Evolutionary conservation across 257 asterid genomes (phyloP), one percentile per base, ranked within the genome.

Genomic region (Penstemon barbatus): DNA sequence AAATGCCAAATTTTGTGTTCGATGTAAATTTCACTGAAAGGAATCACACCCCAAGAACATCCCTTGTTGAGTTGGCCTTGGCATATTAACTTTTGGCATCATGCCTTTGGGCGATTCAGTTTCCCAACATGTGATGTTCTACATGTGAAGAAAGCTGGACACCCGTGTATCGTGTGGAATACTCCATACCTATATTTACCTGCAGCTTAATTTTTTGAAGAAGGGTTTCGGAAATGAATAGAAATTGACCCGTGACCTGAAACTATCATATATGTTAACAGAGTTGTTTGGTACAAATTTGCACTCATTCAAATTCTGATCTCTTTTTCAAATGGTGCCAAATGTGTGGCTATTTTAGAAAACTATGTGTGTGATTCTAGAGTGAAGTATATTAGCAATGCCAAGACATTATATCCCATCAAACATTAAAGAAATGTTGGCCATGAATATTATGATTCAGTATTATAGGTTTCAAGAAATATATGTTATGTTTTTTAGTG

Each of bases 301-400:
- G 40, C 65, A 66, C 51, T 67, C 61, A 71, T 37, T 73, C 63
- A 57, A 43, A 18, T 50, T 70, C 66, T 65, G 54, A 53, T 67
- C 65, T 68, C 73, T 56, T 68, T 73, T 61, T 59, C 64, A 40
- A 60, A 66, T 51, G 79, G 51, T 61, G 75, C 66, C 70, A 65
- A 36, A 25, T 5, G 7, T 39, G 65, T 52, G 18, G 55, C 66
- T 65, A 66, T 43, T 45, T 75, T 68, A 51, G 79, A 51, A 72
- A 65, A 68, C 60, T 70, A 61, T 54, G 36, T 40, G 57, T 50
- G 53, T 76, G 74, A 67, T 66, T 38, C 53, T 43, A 51, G 33
- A 50, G 33, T 53, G 60, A 55, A 46, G 62, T 66, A 45, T 39
- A 49, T 66, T 37, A 69, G 56, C 70, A 57, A 55, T 40, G 60